These are phyloP conservation scores for Umbelopsis vinacea DNA, from an alignment of 192 early-diverging fungal genomes.

Conservation along the genomic window DNA sequence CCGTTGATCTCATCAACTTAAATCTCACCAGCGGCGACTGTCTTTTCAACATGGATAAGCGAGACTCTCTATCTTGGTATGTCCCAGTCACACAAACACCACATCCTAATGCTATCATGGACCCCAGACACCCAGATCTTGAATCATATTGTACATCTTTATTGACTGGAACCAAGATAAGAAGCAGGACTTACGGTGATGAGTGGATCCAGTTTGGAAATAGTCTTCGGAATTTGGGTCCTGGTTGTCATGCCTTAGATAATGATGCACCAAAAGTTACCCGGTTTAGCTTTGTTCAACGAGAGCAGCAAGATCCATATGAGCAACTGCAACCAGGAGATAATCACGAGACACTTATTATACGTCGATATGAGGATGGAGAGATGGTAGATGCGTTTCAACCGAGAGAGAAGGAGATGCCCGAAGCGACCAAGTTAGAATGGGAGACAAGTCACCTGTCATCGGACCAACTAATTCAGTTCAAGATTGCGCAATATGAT, in stretches of 20 bases:
- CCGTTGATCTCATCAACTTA: conserved; percentile 3
- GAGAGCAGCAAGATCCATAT: neutral
- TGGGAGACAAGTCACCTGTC: conserved; percentile 7
- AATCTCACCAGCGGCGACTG: neutral
- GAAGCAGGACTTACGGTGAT: neutral
- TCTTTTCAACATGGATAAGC: neutral
- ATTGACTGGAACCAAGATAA: neutral
- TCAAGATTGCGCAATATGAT: neutral
- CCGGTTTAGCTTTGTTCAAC: neutral
- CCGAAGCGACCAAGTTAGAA: neutral
- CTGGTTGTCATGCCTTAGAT: neutral
- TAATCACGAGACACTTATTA: neutral
- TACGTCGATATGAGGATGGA: neutral
- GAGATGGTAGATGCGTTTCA: neutral
- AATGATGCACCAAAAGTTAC: neutral
- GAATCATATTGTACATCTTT: neutral
- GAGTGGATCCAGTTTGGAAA: conserved; percentile 6
- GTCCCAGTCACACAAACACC: neutral
- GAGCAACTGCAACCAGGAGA: neutral
- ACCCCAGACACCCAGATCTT: neutral
- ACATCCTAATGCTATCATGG: neutral
- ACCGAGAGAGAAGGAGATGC: neutral
- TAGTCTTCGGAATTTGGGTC: neutral
- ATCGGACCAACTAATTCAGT: neutral
- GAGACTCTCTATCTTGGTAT: neutral